Conservation (phyloP, 2,329 filamentous ascomycete species). For the Colletotrichum sp. region DNA sequence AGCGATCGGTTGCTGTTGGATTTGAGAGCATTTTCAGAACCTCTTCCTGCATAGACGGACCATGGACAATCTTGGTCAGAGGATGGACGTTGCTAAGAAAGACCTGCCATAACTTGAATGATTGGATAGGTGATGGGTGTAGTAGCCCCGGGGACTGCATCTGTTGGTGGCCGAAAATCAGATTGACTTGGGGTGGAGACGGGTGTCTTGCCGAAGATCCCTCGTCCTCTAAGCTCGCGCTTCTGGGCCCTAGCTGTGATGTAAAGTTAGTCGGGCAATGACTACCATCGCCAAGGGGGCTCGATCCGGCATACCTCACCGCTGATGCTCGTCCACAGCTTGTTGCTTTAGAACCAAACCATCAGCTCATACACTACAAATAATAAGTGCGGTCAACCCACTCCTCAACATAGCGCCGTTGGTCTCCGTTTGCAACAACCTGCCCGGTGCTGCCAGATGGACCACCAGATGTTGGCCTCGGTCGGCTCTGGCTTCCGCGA, state of each 20-base stretch:
- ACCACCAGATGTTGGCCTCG: neutral
- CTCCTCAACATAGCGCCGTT: conserved; percentile 7
- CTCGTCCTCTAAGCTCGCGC: neutral
- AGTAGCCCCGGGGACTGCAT: neutral
- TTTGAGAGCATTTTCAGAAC: neutral
- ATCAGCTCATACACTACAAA: neutral
- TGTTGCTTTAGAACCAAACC: neutral
- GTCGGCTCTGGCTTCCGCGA: neutral
- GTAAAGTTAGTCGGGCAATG: neutral
- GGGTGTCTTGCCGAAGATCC: neutral
- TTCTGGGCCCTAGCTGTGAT: neutral
- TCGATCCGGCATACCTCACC: neutral
- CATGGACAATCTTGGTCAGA: conserved; percentile 72
- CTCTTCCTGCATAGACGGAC: conserved; percentile 65
- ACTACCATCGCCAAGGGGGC: fast-evolving
- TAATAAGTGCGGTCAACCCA: neutral
- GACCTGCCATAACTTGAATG: conserved; percentile 70
- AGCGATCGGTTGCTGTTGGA: conserved; percentile 28
- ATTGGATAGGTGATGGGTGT: neutral
- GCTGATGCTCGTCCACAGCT: conserved; percentile 1
- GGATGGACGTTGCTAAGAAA: conserved; percentile 78
- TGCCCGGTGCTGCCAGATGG: neutral
- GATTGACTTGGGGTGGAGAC: neutral
- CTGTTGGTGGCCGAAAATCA: conserved; percentile 23
- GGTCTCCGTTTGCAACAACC: neutral